These are phyloP conservation scores for Royoungia palumana DNA, from an alignment of 768 basidiomycete species.

Conservation along the genomic window DNA sequence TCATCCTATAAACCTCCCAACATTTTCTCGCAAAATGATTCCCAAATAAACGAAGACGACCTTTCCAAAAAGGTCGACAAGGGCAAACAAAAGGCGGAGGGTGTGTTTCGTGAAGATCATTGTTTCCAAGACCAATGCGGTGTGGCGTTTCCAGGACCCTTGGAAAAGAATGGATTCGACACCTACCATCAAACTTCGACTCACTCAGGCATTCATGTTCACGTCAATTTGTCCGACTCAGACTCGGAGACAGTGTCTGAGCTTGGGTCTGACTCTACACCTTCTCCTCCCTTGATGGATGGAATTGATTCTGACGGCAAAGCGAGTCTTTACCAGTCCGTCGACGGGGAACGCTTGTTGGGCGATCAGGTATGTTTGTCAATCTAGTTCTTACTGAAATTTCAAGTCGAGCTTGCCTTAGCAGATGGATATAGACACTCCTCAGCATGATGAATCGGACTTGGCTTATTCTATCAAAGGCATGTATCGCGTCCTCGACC, in stretches of 20 bases:
- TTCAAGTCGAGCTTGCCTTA: neutral
- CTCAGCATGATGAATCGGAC: slow-evolving; percentile 16
- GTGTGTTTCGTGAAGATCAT: neutral
- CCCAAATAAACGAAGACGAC: neutral
- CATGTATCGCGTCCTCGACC: slow-evolving; percentile 53
- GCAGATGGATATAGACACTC: slow-evolving; percentile 20
- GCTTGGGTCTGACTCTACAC: slow-evolving; percentile 1
- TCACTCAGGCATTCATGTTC: neutral
- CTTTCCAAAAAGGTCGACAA: slow-evolving; percentile 14
- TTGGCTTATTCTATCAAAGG: slow-evolving; percentile 36
- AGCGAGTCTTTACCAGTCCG: slow-evolving; percentile 17
- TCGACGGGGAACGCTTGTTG: slow-evolving; percentile 1
- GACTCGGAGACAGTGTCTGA: slow-evolving; percentile 6
- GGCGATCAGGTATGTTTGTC: slow-evolving; percentile 11
- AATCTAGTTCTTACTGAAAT: neutral
- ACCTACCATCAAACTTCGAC: neutral
- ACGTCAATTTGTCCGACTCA: slow-evolving; percentile 3
- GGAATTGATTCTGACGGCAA: slow-evolving; percentile 1
- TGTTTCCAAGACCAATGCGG: neutral
- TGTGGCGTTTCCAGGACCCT: slow-evolving; percentile 7
- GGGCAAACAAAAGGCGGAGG: slow-evolving; percentile 20
- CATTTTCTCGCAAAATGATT: neutral
- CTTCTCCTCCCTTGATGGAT: slow-evolving; percentile 1
- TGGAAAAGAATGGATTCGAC: neutral
- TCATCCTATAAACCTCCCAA: slow-evolving; percentile 8